Evolutionary conservation across 345 rosid genomes (phyloP), one percentile per base, ranked within the genome.

Genomic region (Citrus sp.): DNA sequence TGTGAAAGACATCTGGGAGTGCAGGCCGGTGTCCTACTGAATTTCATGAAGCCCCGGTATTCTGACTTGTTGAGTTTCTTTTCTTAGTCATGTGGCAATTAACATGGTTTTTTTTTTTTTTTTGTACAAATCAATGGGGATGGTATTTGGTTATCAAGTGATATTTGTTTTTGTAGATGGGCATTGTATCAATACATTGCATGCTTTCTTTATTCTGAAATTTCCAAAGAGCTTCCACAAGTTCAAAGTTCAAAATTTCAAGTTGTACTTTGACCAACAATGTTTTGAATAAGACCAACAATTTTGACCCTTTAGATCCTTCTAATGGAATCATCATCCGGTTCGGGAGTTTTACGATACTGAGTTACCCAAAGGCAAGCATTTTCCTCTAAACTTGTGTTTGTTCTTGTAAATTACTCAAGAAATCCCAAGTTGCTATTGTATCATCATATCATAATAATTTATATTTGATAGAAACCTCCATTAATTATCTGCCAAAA

Each of bases 1-100:
- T 74, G 81, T 86, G 24, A 72, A 25, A 1, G 97, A 92, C 77
- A 77, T 93, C 12, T 73, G 80, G 73, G 76, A 75, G 27, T 35
- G 78, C 70, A 6, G 61, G 42, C 32, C 38, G 67, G 75, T 32
- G 54, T 55, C 28, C 72, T 49, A 12, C 6, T 25, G 74, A 72
- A 69, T 66, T 59, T 34, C 60, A 46, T 35, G 24, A 32, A 6
- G 59, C 40, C 62, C 37, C 35, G 51, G 40, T 68, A 69, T 30
- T 67, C 28, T 22, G 4, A 68, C 27, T 65, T 66, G 59, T 62
- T 38, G 37, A 42, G 66, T 58, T 68, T 58, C 62, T 77, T 59
- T 28, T 77, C 74, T 67, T 38, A 32, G 64, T 76, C 58, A 70
- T 80, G 65, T 67, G 72, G 79, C 67, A 72, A 63, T 13, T 38